phyloP scores from a whole-genome alignment of 768 basidiomycete genomes.

The Boletellus ananas region DNA sequence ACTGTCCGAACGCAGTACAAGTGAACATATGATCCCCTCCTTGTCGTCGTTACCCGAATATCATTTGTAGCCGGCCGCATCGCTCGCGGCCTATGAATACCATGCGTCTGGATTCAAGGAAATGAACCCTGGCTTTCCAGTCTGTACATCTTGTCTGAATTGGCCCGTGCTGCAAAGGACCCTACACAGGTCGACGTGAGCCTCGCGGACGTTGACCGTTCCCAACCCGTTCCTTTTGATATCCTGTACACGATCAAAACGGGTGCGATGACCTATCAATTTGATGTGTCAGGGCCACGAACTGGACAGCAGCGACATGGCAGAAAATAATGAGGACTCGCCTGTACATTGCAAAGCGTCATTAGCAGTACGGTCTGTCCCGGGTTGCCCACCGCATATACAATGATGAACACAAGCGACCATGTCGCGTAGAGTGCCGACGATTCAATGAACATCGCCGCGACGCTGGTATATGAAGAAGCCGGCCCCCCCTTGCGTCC shows the following conservation, averaged over 20 bases:
- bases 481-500: neutral
- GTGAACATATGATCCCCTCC: too few relatives aligned
- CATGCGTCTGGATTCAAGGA: too few relatives aligned
- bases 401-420: neutral
- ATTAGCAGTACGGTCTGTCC: neutral
- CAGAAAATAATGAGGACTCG: neutral
- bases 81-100: too few relatives aligned
- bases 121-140: too few relatives aligned
- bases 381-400: neutral
- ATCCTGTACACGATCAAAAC: neutral
- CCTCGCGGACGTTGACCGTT: neutral
- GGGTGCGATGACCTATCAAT: neutral
- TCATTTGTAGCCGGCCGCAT: too few relatives aligned
- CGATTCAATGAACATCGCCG: neutral
- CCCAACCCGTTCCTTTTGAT: neutral
- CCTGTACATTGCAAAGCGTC: neutral
- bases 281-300: neutral
- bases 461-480: neutral
- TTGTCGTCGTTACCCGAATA: too few relatives aligned
- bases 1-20: too few relatives aligned
- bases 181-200: too few relatives aligned
- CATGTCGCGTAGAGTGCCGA: neutral
- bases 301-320: too few relatives aligned
- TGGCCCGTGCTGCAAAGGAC: too few relatives aligned
- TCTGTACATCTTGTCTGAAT: too few relatives aligned